Conservation (phyloP, 2,329 filamentous ascomycete genomes). For the Colletotrichum tropicale region DNA sequence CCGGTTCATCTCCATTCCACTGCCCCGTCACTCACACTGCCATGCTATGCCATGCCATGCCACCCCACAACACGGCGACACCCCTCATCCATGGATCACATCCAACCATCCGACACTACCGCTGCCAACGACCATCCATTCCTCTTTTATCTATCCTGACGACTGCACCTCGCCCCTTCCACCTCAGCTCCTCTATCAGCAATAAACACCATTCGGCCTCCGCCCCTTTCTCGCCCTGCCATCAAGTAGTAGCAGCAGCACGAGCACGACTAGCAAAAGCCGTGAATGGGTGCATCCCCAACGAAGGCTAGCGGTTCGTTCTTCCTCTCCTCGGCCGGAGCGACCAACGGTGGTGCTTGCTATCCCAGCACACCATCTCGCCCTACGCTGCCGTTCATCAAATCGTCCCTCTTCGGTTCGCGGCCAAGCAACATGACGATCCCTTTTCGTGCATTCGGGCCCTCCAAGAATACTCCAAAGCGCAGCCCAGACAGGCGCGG, state of each 20-base stretch:
- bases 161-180: background rate
- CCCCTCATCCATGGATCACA: background rate
- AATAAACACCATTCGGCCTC: background rate
- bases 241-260: background rate
- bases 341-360: background rate
- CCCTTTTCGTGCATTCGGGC: background rate
- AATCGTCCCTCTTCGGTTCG: background rate
- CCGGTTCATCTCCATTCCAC: background rate
- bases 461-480: background rate
- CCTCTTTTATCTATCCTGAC: background rate
- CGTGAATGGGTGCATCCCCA: background rate
- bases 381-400: background rate
- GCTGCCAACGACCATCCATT: background rate
- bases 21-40: background rate
- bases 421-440: background rate
- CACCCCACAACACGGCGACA: conserved; percentile 1
- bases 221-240: background rate
- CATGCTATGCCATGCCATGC: background rate
- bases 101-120: background rate
- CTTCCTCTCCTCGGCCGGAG: background rate
- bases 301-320: background rate
- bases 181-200: background rate
- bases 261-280: background rate
- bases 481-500: background rate
- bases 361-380: background rate